Evolutionary conservation across 345 rosid species (phyloP).

Genomic region (Acer campestre): DNA sequence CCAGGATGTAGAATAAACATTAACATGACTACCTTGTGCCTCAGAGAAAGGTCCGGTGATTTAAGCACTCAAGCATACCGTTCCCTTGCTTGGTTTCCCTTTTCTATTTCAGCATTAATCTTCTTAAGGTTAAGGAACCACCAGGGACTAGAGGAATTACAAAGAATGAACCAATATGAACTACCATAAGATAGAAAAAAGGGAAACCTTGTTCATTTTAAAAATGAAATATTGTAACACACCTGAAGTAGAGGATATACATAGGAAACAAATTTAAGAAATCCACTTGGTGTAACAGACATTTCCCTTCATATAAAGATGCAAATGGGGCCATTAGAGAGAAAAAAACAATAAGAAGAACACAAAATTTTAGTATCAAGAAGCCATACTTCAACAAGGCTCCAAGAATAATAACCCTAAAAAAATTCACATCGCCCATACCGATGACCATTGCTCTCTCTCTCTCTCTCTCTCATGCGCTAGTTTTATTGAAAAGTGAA

Average conservation of each 20-base stretch:
- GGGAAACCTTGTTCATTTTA: background rate
- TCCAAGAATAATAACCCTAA: conserved; percentile 87
- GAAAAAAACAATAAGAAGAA: conserved; percentile 11
- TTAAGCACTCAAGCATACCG: conserved; percentile 66
- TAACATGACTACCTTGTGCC: conserved; percentile 71
- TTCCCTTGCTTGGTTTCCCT: conserved; percentile 72
- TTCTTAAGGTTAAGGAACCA: conserved; percentile 61
- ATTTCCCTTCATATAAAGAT: conserved; percentile 56
- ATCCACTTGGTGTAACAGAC: conserved; percentile 54
- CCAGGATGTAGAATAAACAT: background rate
- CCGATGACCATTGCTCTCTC: conserved; percentile 86
- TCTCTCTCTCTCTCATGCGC: conserved; percentile 63
- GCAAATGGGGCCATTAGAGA: conserved; percentile 25
- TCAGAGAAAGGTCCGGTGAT: conserved; percentile 69
- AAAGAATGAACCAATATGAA: conserved; percentile 71
- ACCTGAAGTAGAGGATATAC: conserved; percentile 95
- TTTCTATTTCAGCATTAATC: conserved; percentile 80
- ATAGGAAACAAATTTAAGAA: conserved; percentile 61
- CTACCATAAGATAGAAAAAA: background rate
- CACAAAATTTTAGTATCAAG: conserved; percentile 9
- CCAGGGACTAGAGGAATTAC: conserved; percentile 73
- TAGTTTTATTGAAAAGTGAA: conserved; percentile 61
- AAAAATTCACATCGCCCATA: conserved; percentile 81
- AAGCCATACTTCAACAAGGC: conserved; percentile 72
- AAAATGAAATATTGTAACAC: conserved; percentile 22